Percentiles rank a stretch among this genome's conserved stretches.
Evolutionary conservation across 257 asterid species (phyloP).

Genomic region (Nicotiana noctiflora): DNA sequence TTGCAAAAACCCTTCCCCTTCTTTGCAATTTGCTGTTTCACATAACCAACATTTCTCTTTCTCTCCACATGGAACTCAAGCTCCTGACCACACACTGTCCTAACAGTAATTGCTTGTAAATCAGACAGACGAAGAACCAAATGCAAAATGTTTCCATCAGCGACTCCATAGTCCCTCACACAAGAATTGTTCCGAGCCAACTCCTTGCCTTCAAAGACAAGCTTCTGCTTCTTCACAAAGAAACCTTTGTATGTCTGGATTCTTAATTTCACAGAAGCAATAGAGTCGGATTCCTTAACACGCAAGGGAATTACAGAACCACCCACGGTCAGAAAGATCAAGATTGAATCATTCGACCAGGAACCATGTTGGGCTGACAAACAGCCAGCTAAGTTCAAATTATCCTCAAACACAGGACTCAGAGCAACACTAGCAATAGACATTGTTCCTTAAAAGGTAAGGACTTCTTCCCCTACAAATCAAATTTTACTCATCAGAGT

Average conservation of each 20-base stretch:
- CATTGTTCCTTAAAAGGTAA: slow-evolving; percentile 40
- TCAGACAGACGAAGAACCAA: slow-evolving; percentile 59
- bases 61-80: slow-evolving; percentile 58
- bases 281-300: slow-evolving; percentile 63
- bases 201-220: slow-evolving; percentile 72
- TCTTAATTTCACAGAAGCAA: slow-evolving; percentile 69
- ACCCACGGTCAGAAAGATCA: slow-evolving; percentile 54
- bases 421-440: slow-evolving; percentile 69
- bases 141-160: slow-evolving; percentile 61
- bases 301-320: slow-evolving; percentile 64
- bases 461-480: slow-evolving; percentile 22
- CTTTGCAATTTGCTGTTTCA: slow-evolving; percentile 59
- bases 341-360: slow-evolving; percentile 46
- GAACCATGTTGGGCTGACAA: slow-evolving; percentile 28
- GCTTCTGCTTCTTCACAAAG: slow-evolving; percentile 59
- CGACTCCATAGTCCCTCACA: slow-evolving; percentile 57
- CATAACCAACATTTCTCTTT: slow-evolving; percentile 56
- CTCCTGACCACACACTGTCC: slow-evolving; percentile 63
- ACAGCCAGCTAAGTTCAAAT: slow-evolving; percentile 44
- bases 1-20: slow-evolving; percentile 33
- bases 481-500: slow-evolving; percentile 3
- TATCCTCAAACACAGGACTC: slow-evolving; percentile 55
- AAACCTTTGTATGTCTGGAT: slow-evolving; percentile 55
- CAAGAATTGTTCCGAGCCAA: slow-evolving; percentile 52
- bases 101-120: slow-evolving; percentile 66